Evolutionary conservation across 1,284 basidiomycete genomes (phyloP), one percentile per base, ranked within the genome.

Genomic region (Ustilago esculenta): DNA sequence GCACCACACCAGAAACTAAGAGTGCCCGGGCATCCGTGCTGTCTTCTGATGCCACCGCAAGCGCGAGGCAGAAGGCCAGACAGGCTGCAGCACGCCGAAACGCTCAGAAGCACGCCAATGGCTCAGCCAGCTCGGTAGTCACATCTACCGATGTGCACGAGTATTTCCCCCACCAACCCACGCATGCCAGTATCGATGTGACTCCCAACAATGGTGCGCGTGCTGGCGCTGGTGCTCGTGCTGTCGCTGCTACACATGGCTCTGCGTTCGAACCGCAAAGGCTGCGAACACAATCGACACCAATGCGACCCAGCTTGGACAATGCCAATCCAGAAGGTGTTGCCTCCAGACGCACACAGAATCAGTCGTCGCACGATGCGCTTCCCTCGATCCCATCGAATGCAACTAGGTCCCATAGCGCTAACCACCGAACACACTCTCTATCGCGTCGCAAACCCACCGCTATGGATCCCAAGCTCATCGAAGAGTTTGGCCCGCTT

Each of bases 401-500:
- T n/a, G n/a, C n/a, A n/a, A n/a, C n/a, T n/a, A n/a, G n/a, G n/a
- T n/a, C n/a, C n/a, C n/a, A n/a, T 5, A 40, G 32, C 17, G 42
- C 55, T 4, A 53, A 68, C 24, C 52, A 61, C 30, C 59, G 70
- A 5, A 65, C 48, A 27, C 37, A 11, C 4, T 68, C 60, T 5
- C 47, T 58, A 11, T 55, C 52, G 14, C 48, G 59, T 14, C 58
- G 51, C 11, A 68, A 59, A 43, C 46, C 56, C 1, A 51, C 51
- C 7, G 36, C 61, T 1, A 42, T 59, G 35, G 66, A 69, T 40
- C 59, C 59, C 3, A 51, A 59, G 21, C 48, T 73, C 15, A 52
- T 75, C 21, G 64, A 65, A 39, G 72, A 76, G 20, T 76, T 76
- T 37, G 72, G 72, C 6, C 74, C 74, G 0, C 51, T 76, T 1